Conservation (phyloP, 148 eudicot genomes). For the Pharnaceum exiguum region DNA sequence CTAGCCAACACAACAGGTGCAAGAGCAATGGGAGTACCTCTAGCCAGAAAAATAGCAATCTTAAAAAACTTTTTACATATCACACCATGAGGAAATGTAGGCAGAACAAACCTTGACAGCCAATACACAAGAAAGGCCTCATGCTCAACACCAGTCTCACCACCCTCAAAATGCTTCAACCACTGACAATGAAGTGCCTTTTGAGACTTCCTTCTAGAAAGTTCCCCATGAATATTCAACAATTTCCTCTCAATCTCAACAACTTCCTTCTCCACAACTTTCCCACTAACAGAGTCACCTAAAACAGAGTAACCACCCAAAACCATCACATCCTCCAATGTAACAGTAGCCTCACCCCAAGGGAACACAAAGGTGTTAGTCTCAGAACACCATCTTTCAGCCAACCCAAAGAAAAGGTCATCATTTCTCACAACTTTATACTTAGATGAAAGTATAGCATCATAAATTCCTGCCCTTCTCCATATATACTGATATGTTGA, state of each 20-base stretch:
- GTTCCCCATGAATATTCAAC: neutral
- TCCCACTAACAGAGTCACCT: slow-evolving; percentile 31
- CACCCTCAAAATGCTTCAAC: slow-evolving; percentile 27
- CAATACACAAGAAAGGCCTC: slow-evolving; percentile 44
- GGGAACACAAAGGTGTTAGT: slow-evolving; percentile 46
- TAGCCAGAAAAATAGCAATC: slow-evolving; percentile 32
- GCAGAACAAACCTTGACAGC: slow-evolving; percentile 44
- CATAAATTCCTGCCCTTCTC: slow-evolving; percentile 31
- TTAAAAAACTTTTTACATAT: slow-evolving; percentile 11
- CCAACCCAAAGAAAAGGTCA: slow-evolving; percentile 32
- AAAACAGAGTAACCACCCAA: slow-evolving; percentile 45
- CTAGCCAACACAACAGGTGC: slow-evolving; percentile 39
- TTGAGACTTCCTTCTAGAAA: neutral
- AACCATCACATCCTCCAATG: slow-evolving; percentile 39
- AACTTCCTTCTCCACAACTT: slow-evolving; percentile 25
- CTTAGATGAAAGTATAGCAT: slow-evolving; percentile 25
- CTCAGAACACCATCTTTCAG: slow-evolving; percentile 43
- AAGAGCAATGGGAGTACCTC: slow-evolving; percentile 32
- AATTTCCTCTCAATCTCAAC: slow-evolving; percentile 16
- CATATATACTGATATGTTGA: slow-evolving; percentile 15
- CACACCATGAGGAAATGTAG: neutral
- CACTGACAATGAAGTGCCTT: neutral
- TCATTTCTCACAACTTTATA: slow-evolving; percentile 17
- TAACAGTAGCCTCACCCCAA: slow-evolving; percentile 41
- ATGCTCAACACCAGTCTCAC: slow-evolving; percentile 26